Conservation (phyloP, 495 filamentous ascomycete genomes). For the Aspergillus sparsus region DNA sequence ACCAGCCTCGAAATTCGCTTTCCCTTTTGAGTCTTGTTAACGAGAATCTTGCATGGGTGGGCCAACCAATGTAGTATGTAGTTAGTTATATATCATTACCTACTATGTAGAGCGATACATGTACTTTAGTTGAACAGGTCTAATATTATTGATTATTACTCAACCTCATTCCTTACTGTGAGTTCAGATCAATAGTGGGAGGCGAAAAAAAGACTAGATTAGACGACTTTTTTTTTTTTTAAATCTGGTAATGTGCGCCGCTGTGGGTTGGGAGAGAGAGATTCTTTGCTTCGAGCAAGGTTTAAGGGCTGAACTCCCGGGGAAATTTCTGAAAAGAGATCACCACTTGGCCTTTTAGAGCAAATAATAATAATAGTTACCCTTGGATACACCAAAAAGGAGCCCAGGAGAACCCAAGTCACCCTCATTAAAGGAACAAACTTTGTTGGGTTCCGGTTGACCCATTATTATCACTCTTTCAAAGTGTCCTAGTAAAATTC, state of each 20-base stretch:
- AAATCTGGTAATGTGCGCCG: neutral
- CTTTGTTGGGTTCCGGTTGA: conserved; percentile 3
- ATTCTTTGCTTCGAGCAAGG: conserved; percentile 6
- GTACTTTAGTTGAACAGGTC: too few species aligned
- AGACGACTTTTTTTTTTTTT: neutral
- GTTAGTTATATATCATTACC: neutral
- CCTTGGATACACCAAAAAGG: neutral
- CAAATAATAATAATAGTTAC: conserved; percentile 1
- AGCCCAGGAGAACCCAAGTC: neutral
- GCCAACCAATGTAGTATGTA: neutral
- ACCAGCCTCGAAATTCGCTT: neutral
- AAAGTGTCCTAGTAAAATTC: neutral
- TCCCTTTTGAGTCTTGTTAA: neutral
- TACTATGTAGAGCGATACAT: too few species aligned
- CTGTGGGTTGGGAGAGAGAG: neutral
- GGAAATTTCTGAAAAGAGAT: conserved; percentile 18
- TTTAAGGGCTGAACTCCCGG: conserved; percentile 18
- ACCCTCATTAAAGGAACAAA: neutral
- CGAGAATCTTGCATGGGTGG: neutral
- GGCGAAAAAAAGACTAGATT: too few species aligned
- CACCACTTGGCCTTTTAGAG: conserved; percentile 6
- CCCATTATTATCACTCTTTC: neutral
- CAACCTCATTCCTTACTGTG: neutral
- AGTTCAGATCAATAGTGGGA: neutral
- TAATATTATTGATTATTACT: neutral